These are phyloP conservation scores for Leishmania amazonensis DNA, from an alignment of 208 protist genomes.

Conservation along the genomic window DNA sequence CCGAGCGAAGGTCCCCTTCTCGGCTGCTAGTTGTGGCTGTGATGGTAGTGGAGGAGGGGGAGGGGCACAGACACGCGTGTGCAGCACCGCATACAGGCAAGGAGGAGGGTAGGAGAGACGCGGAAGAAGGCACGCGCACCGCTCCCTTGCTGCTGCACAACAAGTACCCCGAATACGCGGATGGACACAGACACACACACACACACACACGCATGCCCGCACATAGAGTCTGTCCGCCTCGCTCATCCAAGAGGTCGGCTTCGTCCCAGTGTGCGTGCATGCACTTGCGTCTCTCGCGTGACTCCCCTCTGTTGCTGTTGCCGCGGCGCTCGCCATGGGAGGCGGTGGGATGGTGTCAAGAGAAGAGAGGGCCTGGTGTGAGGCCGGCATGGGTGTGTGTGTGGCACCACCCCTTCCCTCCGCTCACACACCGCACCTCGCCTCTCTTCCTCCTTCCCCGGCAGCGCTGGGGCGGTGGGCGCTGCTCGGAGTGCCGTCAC, in stretches of 20 bases:
- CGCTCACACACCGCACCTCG: no score
- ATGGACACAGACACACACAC: not conserved
- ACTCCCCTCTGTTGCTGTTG: not conserved
- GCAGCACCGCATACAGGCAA: not conserved
- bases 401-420: not conserved
- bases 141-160: not conserved
- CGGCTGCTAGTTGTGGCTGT: not conserved
- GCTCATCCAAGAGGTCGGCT: not conserved
- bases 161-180: not conserved
- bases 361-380: not conserved
- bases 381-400: not conserved
- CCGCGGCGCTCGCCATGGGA: no score
- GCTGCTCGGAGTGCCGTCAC: not conserved
- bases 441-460: constrained; percentile 12
- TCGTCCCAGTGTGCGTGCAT: not conserved
- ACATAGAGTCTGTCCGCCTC: not conserved
- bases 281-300: not conserved
- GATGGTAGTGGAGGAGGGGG: not conserved
- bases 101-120: not conserved
- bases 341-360: not conserved
- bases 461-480: not conserved
- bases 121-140: not conserved
- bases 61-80: not conserved
- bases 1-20: not conserved
- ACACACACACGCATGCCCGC: not conserved